phyloP scores from a whole-genome alignment of 2,329 filamentous ascomycete genomes.

The Penicillium decumbens region DNA sequence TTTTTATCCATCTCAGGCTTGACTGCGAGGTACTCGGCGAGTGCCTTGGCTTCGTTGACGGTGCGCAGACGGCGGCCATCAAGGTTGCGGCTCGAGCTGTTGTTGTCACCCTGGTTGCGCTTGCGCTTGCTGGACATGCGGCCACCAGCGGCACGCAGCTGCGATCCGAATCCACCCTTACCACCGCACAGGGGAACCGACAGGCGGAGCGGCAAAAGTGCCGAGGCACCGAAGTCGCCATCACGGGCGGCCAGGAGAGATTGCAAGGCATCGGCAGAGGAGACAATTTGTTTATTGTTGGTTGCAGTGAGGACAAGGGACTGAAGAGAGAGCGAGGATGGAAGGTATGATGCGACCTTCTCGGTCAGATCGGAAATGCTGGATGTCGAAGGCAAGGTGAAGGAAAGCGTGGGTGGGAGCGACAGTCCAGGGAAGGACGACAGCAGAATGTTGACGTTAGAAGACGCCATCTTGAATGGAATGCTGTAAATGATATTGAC shows the following conservation, averaged over 20 bases:
- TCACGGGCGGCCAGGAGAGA: constrained; percentile 53
- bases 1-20: constrained; percentile 97
- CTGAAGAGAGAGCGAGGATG: constrained; percentile 56
- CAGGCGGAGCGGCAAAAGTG: constrained; percentile 77
- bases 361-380: constrained; percentile 64
- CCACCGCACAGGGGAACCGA: constrained; percentile 77
- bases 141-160: constrained; percentile 90
- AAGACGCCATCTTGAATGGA: constrained; percentile 50
- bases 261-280: constrained; percentile 52
- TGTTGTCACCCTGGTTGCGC: constrained; percentile 73
- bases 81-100: constrained; percentile 86
- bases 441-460: constrained; percentile 72
- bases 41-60: constrained; percentile 87
- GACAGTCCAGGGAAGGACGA: constrained; percentile 78
- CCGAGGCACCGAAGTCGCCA: constrained; percentile 48
- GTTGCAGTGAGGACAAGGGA: constrained; percentile 73
- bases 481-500: neutral
- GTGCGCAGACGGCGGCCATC: constrained; percentile 87
- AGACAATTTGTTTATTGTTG: constrained; percentile 65
- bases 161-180: constrained; percentile 96
- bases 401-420: constrained; percentile 73
- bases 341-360: constrained; percentile 52
- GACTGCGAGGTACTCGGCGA: constrained; percentile 90
- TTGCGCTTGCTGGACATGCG: constrained; percentile 97
- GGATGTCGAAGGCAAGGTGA: constrained; percentile 65